Percentiles rank a stretch among this genome's conserved stretches.
These are phyloP conservation scores for Nitzschia putrida DNA, from an alignment of 108 stramenopile species.

Conservation along the genomic window DNA sequence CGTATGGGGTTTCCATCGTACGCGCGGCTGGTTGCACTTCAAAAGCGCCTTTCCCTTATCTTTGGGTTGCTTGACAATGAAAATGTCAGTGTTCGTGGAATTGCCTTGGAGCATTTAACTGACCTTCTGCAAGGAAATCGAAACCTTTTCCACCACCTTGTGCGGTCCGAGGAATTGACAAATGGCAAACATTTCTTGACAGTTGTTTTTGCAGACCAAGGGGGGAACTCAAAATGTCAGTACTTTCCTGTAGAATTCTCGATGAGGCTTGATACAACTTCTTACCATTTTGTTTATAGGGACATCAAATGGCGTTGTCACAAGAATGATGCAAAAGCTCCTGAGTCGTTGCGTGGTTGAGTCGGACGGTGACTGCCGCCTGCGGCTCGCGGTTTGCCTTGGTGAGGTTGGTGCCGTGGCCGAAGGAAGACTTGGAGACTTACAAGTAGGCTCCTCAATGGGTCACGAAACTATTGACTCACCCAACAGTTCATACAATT, in stretches of 20 bases:
- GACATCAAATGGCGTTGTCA: slow-evolving; percentile 49
- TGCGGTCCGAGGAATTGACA: slow-evolving; percentile 60
- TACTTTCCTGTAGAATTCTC: background rate
- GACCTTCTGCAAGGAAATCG: slow-evolving; percentile 73
- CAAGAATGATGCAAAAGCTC: slow-evolving; percentile 63
- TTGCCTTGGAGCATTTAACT: slow-evolving; percentile 62
- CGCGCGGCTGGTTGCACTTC: slow-evolving; percentile 38
- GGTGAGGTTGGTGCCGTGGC: slow-evolving; percentile 88
- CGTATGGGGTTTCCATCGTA: background rate
- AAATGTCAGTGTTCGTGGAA: slow-evolving; percentile 72
- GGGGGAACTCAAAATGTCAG: slow-evolving; percentile 14
- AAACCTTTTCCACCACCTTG: slow-evolving; percentile 57
- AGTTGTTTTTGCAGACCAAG: slow-evolving; percentile 23
- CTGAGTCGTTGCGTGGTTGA: slow-evolving; percentile 69
- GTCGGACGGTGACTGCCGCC: slow-evolving; percentile 49
- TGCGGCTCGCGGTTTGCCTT: slow-evolving; percentile 67
- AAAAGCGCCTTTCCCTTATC: slow-evolving; percentile 41
- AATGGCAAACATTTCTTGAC: slow-evolving; percentile 74
- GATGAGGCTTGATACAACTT: background rate
- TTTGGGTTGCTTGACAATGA: slow-evolving; percentile 58
- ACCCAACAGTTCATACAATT: slow-evolving; percentile 38
- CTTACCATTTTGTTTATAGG: background rate
- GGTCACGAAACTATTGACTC: slow-evolving; percentile 27
- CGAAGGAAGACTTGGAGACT: slow-evolving; percentile 56
- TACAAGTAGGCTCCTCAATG: slow-evolving; percentile 27